These are phyloP conservation scores for Stemphylium beticola DNA, from an alignment of 2,329 filamentous ascomycete species.

Conservation along the genomic window DNA sequence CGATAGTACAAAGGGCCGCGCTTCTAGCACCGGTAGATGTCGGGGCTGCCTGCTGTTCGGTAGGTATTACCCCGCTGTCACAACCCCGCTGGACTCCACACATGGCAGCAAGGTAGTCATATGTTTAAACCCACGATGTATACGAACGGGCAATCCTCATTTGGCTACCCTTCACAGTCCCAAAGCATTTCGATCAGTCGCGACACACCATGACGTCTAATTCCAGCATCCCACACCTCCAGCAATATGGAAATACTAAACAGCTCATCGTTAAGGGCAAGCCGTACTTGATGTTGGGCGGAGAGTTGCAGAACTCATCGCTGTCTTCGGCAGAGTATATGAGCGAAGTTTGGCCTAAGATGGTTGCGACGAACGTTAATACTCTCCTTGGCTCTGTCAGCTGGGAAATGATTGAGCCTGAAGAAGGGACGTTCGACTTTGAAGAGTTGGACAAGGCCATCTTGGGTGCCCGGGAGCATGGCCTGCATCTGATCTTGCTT, in stretches of 20 bases:
- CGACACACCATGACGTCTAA: slow-evolving; percentile 8
- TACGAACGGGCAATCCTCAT: too few relatives aligned
- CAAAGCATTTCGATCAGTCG: background rate
- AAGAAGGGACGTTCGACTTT: slow-evolving; percentile 54
- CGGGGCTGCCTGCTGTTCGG: background rate
- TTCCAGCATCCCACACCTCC: slow-evolving; percentile 27
- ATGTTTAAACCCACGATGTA: too few relatives aligned
- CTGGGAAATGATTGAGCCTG: slow-evolving; percentile 57
- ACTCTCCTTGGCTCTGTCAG: slow-evolving; percentile 54
- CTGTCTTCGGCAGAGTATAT: slow-evolving; percentile 55
- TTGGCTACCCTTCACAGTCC: background rate
- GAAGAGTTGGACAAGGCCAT: slow-evolving; percentile 51
- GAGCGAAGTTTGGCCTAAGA: slow-evolving; percentile 52
- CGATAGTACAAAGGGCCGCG: background rate
- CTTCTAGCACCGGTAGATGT: slow-evolving; percentile 13
- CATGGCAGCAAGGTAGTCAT: background rate
- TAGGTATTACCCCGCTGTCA: slow-evolving; percentile 7
- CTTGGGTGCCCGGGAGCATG: slow-evolving; percentile 46
- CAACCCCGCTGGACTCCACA: background rate
- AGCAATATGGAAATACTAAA: slow-evolving; percentile 27
- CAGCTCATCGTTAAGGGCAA: slow-evolving; percentile 54
- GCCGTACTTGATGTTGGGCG: slow-evolving; percentile 55
- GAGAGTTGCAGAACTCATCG: slow-evolving; percentile 57
- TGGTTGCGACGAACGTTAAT: slow-evolving; percentile 52
- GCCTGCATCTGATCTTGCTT: slow-evolving; percentile 50